A percentile compares a stretch with the other conserved stretches of the same genome.
Conservation (phyloP, 306 rosid species). For the Vachellia collinsii region DNA sequence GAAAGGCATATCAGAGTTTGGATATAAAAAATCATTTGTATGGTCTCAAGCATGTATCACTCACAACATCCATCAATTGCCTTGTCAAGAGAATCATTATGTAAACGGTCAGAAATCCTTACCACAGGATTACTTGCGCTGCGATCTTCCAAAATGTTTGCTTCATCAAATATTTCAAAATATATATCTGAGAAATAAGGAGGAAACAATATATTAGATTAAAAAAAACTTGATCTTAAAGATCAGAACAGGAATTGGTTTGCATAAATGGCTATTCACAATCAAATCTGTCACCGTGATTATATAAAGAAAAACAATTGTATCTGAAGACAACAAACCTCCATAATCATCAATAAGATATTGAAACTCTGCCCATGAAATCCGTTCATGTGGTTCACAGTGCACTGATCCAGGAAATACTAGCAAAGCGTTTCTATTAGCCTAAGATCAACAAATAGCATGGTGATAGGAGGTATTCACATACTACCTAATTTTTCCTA, state of each 20-base stretch:
- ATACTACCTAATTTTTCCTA: slow-evolving; percentile 37
- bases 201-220: slow-evolving; percentile 12
- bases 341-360: slow-evolving; percentile 76
- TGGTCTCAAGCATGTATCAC: slow-evolving; percentile 19
- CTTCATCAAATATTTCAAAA: slow-evolving; percentile 71
- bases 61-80: slow-evolving; percentile 35
- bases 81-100: neutral
- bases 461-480: slow-evolving; percentile 33
- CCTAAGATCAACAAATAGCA: slow-evolving; percentile 66
- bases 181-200: slow-evolving; percentile 63
- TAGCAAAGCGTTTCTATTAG: slow-evolving; percentile 70
- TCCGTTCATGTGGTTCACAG: slow-evolving; percentile 87
- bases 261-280: slow-evolving; percentile 36
- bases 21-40: neutral
- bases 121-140: slow-evolving; percentile 86
- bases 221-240: slow-evolving; percentile 16
- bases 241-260: slow-evolving; percentile 14
- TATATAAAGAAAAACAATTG: neutral
- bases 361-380: slow-evolving; percentile 75
- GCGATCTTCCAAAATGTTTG: slow-evolving; percentile 79
- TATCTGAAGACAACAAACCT: slow-evolving; percentile 54
- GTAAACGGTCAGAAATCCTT: slow-evolving; percentile 44
- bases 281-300: slow-evolving; percentile 6
- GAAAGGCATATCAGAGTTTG: slow-evolving; percentile 21
- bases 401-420: slow-evolving; percentile 87